phyloP scores from a whole-genome alignment of 257 asterid species.

The Lithospermum erythrorhizon region DNA sequence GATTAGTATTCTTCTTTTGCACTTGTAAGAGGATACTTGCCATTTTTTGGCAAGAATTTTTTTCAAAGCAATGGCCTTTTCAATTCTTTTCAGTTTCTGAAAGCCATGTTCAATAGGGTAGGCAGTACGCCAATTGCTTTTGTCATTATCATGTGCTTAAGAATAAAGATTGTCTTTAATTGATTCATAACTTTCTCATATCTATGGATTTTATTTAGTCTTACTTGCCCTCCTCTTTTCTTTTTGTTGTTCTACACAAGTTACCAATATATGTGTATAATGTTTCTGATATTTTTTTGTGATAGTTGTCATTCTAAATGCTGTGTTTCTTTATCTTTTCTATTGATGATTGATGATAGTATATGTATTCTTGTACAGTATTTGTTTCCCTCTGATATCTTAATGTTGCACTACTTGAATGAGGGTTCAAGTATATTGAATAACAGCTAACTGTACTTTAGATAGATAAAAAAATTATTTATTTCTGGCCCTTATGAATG shows the following conservation, averaged over 20 bases:
- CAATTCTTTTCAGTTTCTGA: conserved; percentile 7
- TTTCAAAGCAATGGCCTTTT: conserved; percentile 9
- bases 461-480: neutral
- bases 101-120: neutral
- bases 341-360: neutral
- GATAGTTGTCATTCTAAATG: conserved; percentile 6
- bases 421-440: neutral
- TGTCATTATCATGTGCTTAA: conserved; percentile 9
- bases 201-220: neutral
- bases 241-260: conserved; percentile 10
- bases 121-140: neutral
- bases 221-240: neutral
- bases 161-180: neutral
- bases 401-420: neutral
- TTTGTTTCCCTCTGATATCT: too few relatives aligned
- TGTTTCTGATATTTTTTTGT: conserved; percentile 1
- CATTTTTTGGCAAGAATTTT: conserved; percentile 15
- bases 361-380: neutral
- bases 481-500: neutral
- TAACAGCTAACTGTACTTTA: neutral
- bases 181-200: neutral
- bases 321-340: conserved; percentile 5
- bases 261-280: neutral
- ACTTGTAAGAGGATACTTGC: conserved; percentile 16
- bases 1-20: conserved; percentile 3